Evolutionary conservation across 805 yeast genomes (phyloP), one percentile per base, ranked within the genome.

Genomic region (Wickerhamiella bombiphila): DNA sequence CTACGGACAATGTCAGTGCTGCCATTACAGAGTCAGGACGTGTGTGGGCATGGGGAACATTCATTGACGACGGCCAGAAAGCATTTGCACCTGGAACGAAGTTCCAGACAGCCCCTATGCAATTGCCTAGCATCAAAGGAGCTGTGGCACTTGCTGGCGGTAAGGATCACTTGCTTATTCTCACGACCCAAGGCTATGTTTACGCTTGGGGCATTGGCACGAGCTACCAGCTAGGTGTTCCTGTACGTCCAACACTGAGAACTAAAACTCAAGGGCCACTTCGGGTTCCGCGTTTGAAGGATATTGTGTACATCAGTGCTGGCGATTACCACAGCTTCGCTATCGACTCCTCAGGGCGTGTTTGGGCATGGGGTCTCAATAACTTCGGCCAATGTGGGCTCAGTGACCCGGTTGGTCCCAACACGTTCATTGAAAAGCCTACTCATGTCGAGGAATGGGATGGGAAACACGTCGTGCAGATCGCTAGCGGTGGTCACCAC

Each of bases 281-380:
- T 76, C 48, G 69, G 80, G 59, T 69, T 68, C 76, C 86, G 53
- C 93, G 94, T 0, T 66, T 91, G 43, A 77, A 73, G 49, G 74
- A 81, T 48, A 71, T 88, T 47, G 78, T 72, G 49, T 76, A 69
- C 52, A 74, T 91, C 49, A 88, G 94, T 3, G 74, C 88, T 42
- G 99, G 99, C 35, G 97, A 88, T 53, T 91, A 78, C 59, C 97
- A 86, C 55, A 80, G 94, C 48, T 91, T 91, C 65, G 99, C 98
- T 4, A 70, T 91, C 44, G 79, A 80, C 42, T 63, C 66, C 11
- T 70, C 73, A 26, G 82, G 79, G 30, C 68, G 68, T 25, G 83
- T 91, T 1, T 69, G 69, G 45, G 69, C 91, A 7, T 91, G 98
- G 98, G 99, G 99, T 5, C 68, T 91, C 52, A 91, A 91, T 56